These are phyloP conservation scores for Arthrobotrys pseudoclavata DNA, from an alignment of 2,329 filamentous ascomycete species.

Conservation along the genomic window DNA sequence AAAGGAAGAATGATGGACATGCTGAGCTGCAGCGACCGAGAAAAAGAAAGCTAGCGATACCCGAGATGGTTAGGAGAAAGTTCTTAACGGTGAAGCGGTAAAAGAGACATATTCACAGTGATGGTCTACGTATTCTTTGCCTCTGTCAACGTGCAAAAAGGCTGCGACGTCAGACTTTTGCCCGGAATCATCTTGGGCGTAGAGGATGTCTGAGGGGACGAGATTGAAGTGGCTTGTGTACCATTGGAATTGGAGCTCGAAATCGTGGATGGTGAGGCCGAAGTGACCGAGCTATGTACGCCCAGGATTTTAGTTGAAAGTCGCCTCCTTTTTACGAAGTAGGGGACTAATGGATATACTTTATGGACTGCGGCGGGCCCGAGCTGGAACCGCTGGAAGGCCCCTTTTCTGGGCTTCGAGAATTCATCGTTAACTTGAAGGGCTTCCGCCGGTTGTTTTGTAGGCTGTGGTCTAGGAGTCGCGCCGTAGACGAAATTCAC, in stretches of 20 bases:
- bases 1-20: slow-evolving; percentile 78
- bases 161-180: slow-evolving; percentile 67
- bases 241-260: slow-evolving; percentile 63
- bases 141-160: slow-evolving; percentile 72
- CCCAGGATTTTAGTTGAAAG: not conserved
- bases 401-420: slow-evolving; percentile 64
- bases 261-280: slow-evolving; percentile 63
- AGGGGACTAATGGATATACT: slow-evolving; percentile 51
- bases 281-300: slow-evolving; percentile 64
- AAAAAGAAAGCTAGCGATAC: slow-evolving; percentile 42
- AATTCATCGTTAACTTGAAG: slow-evolving; percentile 63
- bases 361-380: slow-evolving; percentile 65
- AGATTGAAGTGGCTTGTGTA: slow-evolving; percentile 65
- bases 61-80: not conserved
- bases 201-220: slow-evolving; percentile 64
- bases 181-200: slow-evolving; percentile 60
- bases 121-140: slow-evolving; percentile 70
- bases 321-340: not conserved
- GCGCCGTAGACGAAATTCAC: slow-evolving; percentile 67
- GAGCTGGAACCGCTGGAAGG: slow-evolving; percentile 64
- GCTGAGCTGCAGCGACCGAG: slow-evolving; percentile 64
- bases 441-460: slow-evolving; percentile 61
- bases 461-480: slow-evolving; percentile 61
- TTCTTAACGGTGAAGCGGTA: not conserved
- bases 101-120: slow-evolving; percentile 65